Conservation (phyloP, 805 yeast genomes). For the Pichia membranifaciens region DNA sequence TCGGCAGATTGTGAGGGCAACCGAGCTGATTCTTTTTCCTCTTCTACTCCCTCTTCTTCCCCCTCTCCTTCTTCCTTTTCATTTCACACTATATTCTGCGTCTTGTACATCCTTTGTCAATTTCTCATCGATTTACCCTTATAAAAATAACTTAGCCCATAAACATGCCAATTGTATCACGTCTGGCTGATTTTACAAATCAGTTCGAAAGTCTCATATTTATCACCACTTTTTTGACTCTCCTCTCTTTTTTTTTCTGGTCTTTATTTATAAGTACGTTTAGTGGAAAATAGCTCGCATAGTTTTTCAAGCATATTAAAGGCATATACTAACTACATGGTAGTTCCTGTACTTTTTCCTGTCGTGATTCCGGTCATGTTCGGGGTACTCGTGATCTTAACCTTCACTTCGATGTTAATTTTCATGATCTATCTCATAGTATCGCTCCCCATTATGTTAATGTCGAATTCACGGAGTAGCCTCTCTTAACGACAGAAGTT, state of each 20-base stretch:
- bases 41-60: background rate
- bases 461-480: background rate
- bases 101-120: too few relatives aligned
- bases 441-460: background rate
- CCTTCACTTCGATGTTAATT: background rate
- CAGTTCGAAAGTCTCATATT: constrained; percentile 1
- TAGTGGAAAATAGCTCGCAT: too few relatives aligned
- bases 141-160: too few relatives aligned
- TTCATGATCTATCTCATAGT: constrained; percentile 3
- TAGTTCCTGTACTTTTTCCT: constrained; percentile 8
- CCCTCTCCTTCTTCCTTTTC: background rate
- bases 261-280: constrained; percentile 1
- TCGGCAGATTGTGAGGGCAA: constrained; percentile 22
- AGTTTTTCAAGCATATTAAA: too few relatives aligned
- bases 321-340: background rate
- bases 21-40: background rate
- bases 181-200: background rate
- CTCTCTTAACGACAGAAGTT: too few relatives aligned
- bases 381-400: background rate
- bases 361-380: constrained; percentile 4
- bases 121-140: too few relatives aligned
- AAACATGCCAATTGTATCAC: constrained; percentile 2
- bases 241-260: constrained; percentile 3
- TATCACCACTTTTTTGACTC: background rate
- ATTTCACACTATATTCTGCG: background rate